phyloP scores from a whole-genome alignment of 2,329 filamentous ascomycete genomes.

The Fusarium foetens region DNA sequence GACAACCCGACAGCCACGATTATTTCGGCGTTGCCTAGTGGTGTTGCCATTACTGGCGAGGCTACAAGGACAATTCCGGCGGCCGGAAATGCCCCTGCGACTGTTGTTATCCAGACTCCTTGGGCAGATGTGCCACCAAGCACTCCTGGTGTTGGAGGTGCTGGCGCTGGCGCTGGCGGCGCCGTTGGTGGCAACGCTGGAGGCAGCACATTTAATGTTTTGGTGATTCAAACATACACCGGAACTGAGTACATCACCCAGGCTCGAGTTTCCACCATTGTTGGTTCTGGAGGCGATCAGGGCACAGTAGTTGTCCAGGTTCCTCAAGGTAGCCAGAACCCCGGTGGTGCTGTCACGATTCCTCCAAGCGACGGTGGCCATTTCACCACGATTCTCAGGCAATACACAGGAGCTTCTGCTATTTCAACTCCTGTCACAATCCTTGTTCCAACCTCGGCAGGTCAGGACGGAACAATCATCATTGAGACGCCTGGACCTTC shows the following conservation, averaged over 20 bases:
- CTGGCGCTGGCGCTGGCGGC: neutral
- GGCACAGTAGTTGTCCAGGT: constrained; percentile 34
- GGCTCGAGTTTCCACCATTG: constrained; percentile 18
- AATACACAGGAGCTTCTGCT: constrained; percentile 14
- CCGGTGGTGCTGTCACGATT: constrained; percentile 23
- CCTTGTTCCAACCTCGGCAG: constrained; percentile 24
- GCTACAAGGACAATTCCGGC: constrained; percentile 30
- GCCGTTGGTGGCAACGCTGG: neutral
- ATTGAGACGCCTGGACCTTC: constrained; percentile 28
- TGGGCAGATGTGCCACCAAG: constrained; percentile 32
- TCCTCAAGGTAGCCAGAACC: constrained; percentile 19
- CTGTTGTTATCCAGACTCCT: constrained; percentile 33
- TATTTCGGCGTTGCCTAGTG: constrained; percentile 28
- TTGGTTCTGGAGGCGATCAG: constrained; percentile 7
- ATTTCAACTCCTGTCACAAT: constrained; percentile 30
- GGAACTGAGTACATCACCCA: constrained; percentile 28
- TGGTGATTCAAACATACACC: constrained; percentile 33
- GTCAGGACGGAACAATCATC: constrained; percentile 27
- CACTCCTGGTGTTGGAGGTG: constrained; percentile 3
- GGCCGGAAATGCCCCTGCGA: constrained; percentile 23
- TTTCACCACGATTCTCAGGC: constrained; percentile 27
- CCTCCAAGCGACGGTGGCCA: constrained; percentile 26
- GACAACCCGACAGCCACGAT: constrained; percentile 29
- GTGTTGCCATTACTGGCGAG: constrained; percentile 10
- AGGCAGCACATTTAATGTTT: constrained; percentile 15